phyloP scores from a whole-genome alignment of 345 rosid species.

The Geranium rotundifolium region DNA sequence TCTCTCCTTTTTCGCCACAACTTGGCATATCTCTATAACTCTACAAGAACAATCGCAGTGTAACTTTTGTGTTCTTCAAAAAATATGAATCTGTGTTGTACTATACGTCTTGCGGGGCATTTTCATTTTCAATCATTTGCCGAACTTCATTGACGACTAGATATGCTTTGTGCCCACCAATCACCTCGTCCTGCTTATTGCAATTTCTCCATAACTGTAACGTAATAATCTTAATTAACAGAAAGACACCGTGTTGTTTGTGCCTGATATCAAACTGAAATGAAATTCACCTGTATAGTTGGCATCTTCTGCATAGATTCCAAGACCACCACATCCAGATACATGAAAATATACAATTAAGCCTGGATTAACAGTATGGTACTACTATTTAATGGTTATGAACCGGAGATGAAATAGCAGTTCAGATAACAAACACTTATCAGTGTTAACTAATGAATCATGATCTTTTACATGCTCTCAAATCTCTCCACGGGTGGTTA shows the following conservation, averaged over 20 bases:
- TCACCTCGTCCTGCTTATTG: conserved; percentile 67
- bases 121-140: conserved; percentile 60
- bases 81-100: conserved; percentile 25
- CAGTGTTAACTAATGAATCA: too few relatives aligned
- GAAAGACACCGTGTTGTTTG: background rate
- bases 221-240: background rate
- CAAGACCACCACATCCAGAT: conserved; percentile 6
- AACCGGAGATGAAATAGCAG: too few relatives aligned
- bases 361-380: conserved; percentile 11
- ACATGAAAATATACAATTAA: conserved; percentile 19
- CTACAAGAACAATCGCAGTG: too few relatives aligned
- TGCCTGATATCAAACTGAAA: background rate
- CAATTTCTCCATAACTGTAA: conserved; percentile 72
- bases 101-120: conserved; percentile 5
- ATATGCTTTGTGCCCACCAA: conserved; percentile 82
- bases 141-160: conserved; percentile 57
- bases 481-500: too few relatives aligned
- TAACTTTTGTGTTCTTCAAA: too few relatives aligned
- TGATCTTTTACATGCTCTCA: too few relatives aligned
- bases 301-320: conserved; percentile 78
- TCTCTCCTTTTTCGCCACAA: conserved; percentile 59
- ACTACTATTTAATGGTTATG: background rate
- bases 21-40: too few relatives aligned
- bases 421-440: too few relatives aligned
- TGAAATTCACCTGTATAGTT: conserved; percentile 56